Base-by-base conservation (phyloP, 2,329 filamentous ascomycete genomes). In the Magnaporthiopsis incrustans region DNA sequence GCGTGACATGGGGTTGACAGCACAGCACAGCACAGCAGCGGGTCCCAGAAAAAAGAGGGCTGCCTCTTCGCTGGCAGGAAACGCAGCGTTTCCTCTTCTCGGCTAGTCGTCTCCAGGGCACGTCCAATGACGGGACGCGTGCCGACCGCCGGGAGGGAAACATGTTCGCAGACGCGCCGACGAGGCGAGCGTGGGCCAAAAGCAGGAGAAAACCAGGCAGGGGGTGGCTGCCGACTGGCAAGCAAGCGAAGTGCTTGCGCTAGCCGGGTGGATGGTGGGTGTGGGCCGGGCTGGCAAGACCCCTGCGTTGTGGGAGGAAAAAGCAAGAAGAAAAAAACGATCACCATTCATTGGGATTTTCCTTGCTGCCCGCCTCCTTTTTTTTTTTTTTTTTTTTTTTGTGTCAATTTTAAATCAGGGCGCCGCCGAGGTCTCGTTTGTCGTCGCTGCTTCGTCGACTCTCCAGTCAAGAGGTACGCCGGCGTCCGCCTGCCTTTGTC, bases 401-500 rank as follows among this genome's bases (percentile, higher is more conserved):
- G 44, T 22, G 22, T 53, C 58, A 60, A 60, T 60, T 60, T 60
- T 60, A 60, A 60, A 60, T 60, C 32, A 32, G 22, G 58, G 58
- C 22, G 57, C 44, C n/a, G n/a, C n/a, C n/a, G n/a, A 11, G 22
- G 44, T 6, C 8, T 53, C 18, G 18, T 22, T 18, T 50, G 38
- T 50, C 8, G 30, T 4, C 15, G 38, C 15, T 7, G 38, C 18
- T 4, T 18, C n/a, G 5, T 7, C 44, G 22, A 53, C 2, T 22
- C 15, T 5, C 15, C 38, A 38, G 15, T 3, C 8, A 53, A 22
- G 22, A 10, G 22, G 8, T 25, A 25, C n/a, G 22, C 44, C 22
- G 44, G 22, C 22, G 6, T 25, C 44, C 10, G 22, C 22, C 7
- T 1, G 44, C 22, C 14, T 53, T 53, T 10, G 4, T 30, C 30